Evolutionary conservation across 176 grass and related monocot genomes (phyloP), one percentile per base, ranked within the genome.

Genomic region (Cenchrus purpureus): DNA sequence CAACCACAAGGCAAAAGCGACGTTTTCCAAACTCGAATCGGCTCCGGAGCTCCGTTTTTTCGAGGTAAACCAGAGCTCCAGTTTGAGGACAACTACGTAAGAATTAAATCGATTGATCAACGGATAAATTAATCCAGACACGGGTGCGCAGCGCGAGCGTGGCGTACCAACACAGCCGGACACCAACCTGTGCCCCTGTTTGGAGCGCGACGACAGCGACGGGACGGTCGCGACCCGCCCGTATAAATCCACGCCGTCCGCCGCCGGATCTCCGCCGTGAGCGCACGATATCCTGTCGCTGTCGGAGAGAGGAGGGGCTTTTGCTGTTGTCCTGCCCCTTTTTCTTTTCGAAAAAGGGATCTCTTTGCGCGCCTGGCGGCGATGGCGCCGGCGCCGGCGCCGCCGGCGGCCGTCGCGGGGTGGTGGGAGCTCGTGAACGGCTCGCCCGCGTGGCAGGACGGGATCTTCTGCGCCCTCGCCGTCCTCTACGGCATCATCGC

Each of bases 341-440:
- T 87, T 14, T 73, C 68, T 51, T 32, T 79, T 10, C 14, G 9
- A 45, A 15, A 13, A 14, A 53, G 71, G 86, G 44, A 52, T 32
- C 56, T 60, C 45, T 56, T 66, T 77, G 34, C 44, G 70, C 45
- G 62, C 31, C 76, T 22, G 40, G 67, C 40, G 43, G 72, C 77
- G 45, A 81, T 81, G 70, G 84, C 87, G 68, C 46, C 71, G 49
- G 81, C 79, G 66, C 72, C 75, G 51, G 66, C 72, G 17, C 48
- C 70, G 76, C 69, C 82, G 73, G 63, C 77, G 13, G 70, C 66
- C 69, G n/a, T 66, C 71, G 77, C 76, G 51, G 87, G 65, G 49
- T 98, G 93, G 96, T 94, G 93, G 96, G 81, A 93, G 55, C 55
- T 62, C 37, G 62, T 98, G 72, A 89, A 98, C 73, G 86, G 82